These are phyloP conservation scores for Alternaria longipes DNA, from an alignment of 2,329 filamentous ascomycete species.

Conservation along the genomic window DNA sequence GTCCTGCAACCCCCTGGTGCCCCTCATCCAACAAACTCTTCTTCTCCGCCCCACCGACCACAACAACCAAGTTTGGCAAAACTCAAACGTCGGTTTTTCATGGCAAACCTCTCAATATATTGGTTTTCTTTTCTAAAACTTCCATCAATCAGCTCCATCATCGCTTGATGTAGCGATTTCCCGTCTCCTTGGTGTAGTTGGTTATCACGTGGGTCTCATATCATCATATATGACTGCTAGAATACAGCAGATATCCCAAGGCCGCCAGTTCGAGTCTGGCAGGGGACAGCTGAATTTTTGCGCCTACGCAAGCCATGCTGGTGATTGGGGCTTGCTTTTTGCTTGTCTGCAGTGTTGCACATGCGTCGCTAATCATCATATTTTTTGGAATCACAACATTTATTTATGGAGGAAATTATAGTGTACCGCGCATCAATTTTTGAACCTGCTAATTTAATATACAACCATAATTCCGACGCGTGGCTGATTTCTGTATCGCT, in stretches of 20 bases:
- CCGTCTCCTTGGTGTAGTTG: slow-evolving; percentile 49
- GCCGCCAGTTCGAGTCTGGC: slow-evolving; percentile 50
- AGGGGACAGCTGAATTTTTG: slow-evolving; percentile 36
- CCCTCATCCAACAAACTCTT: slow-evolving; percentile 5
- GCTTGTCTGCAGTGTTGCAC: neutral
- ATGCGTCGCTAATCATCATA: neutral
- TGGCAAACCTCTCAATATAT: neutral
- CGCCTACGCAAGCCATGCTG: neutral
- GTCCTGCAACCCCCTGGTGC: neutral
- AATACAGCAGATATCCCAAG: slow-evolving; percentile 42
- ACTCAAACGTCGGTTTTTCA: neutral
- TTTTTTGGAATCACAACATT: neutral
- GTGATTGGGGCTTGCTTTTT: neutral
- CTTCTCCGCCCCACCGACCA: neutral
- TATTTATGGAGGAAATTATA: neutral
- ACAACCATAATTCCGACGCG: no score
- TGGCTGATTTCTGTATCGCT: neutral
- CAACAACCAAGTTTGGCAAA: neutral
- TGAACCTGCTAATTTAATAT: neutral
- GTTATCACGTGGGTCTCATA: slow-evolving; percentile 52
- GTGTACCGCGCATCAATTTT: neutral
- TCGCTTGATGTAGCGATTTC: neutral
- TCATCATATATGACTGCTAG: slow-evolving; percentile 40
- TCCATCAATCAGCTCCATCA: slow-evolving; percentile 20
- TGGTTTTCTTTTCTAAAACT: rapidly evolving